Evolutionary conservation across 129 eudicot genomes (phyloP), one percentile per base, ranked within the genome.

Genomic region (Smallanthus sonchifolius): DNA sequence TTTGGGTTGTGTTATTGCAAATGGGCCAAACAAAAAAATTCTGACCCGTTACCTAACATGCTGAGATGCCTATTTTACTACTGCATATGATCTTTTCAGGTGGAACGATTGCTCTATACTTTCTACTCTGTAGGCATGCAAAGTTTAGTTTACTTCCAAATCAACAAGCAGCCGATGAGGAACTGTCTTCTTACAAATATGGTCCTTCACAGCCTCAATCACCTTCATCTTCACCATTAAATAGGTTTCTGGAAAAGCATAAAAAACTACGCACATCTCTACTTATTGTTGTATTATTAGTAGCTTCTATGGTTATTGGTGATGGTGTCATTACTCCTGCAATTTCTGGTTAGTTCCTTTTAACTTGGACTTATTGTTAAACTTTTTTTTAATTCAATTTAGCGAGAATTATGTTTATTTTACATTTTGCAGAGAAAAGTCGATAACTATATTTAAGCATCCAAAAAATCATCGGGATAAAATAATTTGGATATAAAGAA

Each of bases 141-240:
- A 92, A 89, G 73, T 82, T 92, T 62, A 92, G 96, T 79, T 77
- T 92, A 72, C 90, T 92, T 77, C 96, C 98, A n/a, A 92, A 89
- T 84, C 91, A 92, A 61, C 98, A 92, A 87, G 96, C 98, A 73
- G 98, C 96, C n/a, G 98, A 92, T 45, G 96, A 92, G 82, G 98
- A 92, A 69, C 77, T 92, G 82, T 80, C 93, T 10, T 69, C 90
- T 19, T 92, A 92, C 84, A 90, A 83, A 80, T 85, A 85, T 85
- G 88, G 87, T 28, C 88, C 82, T 16, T 63, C 88, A 39, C 84
- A 84, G 62, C 66, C 77, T 68, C 57, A 69, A 15, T 56, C 87
- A 64, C 57, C 11, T 37, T 64, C 67, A 34, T 9, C 89, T 54
- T 82, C 80, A 48, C 84, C 90, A 40, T 66, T 92, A 36, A 87